Evolutionary conservation across 805 yeast genomes (phyloP).

Genomic region (Saccharomycopsis sp.): DNA sequence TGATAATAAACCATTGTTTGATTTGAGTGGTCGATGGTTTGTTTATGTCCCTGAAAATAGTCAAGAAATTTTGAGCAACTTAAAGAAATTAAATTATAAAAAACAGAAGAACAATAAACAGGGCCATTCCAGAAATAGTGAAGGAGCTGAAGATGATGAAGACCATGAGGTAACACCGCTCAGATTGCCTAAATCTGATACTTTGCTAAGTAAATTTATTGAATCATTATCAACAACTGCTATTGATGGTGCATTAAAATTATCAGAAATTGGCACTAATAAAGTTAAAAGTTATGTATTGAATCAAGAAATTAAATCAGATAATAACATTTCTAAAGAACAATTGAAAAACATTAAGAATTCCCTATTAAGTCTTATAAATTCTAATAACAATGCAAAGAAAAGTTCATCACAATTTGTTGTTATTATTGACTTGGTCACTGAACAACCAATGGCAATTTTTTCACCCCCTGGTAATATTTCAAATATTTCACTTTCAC

Average conservation of each 20-base stretch:
- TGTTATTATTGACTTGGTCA: constrained; percentile 41
- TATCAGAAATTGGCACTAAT: constrained; percentile 41
- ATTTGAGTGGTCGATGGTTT: constrained; percentile 18
- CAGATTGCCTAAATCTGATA: constrained; percentile 13
- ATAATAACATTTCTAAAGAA: background rate
- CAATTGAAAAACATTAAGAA: constrained; percentile 4
- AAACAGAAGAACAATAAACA: constrained; percentile 1
- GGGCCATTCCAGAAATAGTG: background rate
- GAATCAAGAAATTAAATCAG: background rate
- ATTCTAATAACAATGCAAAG: constrained; percentile 7
- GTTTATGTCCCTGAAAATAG: constrained; percentile 17
- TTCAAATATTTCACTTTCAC: constrained; percentile 52
- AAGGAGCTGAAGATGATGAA: background rate
- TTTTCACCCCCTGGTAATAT: constrained; percentile 51
- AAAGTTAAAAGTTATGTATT: constrained; percentile 33
- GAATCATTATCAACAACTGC: constrained; percentile 45
- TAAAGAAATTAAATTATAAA: constrained; percentile 9
- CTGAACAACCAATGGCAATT: constrained; percentile 32
- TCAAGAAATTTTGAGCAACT: constrained; percentile 5
- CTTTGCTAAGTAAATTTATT: constrained; percentile 27
- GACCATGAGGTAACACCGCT: constrained; percentile 11
- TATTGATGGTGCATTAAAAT: constrained; percentile 40
- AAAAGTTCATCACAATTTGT: constrained; percentile 28
- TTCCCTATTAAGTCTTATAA: constrained; percentile 6
- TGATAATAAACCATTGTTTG: constrained; percentile 14